Base-by-base conservation (phyloP, 2,329 filamentous ascomycete genomes). In the Beauveria sp. region DNA sequence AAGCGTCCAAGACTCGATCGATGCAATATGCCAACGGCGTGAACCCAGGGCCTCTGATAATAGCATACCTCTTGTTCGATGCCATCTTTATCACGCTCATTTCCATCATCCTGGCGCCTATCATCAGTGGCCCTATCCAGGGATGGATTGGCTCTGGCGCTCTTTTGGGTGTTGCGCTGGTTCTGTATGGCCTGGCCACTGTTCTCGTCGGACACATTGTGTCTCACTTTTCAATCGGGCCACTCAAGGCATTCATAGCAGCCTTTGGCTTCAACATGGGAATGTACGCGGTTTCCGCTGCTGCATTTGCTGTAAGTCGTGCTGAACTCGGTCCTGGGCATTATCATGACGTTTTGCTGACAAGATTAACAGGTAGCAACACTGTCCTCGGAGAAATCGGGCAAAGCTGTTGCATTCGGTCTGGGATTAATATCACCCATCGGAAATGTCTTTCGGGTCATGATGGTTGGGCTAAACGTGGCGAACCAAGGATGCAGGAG, bases 21-120 rank as follows among this genome's bases (percentile, higher is more conserved):
- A 77, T 96, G 30, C 86, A 96, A 71, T 96, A 95, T 73, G 92
- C 89, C 61, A 96, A 96, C 70, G 91, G 91, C 38, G 90, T 96
- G 38, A 81, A 88, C 26, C 86, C 87, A 1, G 76, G 86, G 1
- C 89, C 91, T 1, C 77, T 96, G 1, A 96, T 91, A 90, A 72
- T 89, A 1, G 89, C 91, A 1, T 93, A 96, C 70, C 78, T 86
- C 1, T 69, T 78, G 1, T 96, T 96, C 68, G 91, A 96, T 74
- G 90, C 91, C 65, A 70, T 83, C 38, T 86, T 92, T 60, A 86
- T 92, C 1, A 67, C 93, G 12, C 30, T 68, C 18, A 81, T 86
- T 16, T 85, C 86, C 34, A 83, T 85, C 4, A 68, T 91, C 12
- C 79, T 84, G 8, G 55, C 55, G 45, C 83, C 86, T 28, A 58